A percentile compares a stretch with the other conserved stretches of the same genome.
Evolutionary conservation across 352 stramenopile species (phyloP).

Genomic region (Phytophthora multivora): DNA sequence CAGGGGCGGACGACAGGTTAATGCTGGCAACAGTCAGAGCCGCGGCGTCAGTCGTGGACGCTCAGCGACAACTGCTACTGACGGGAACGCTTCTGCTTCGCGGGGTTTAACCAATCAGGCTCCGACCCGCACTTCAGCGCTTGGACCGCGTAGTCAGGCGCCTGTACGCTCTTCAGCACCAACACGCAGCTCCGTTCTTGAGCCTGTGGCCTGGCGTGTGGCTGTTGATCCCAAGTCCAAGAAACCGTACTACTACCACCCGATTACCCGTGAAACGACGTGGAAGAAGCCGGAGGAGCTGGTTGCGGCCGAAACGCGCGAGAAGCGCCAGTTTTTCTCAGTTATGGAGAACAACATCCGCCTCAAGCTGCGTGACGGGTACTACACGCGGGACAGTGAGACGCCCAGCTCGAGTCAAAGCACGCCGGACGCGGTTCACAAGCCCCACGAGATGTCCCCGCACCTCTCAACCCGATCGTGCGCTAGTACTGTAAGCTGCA

Average conservation of each 20-base stretch:
- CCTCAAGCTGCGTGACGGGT: conserved; percentile 74
- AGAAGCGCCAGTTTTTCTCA: conserved; percentile 92
- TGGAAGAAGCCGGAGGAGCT: conserved; percentile 95
- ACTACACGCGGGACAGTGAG: conserved; percentile 55
- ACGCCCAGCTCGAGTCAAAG: conserved; percentile 32
- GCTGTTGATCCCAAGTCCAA: conserved; percentile 84
- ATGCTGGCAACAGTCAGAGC: conserved; percentile 21
- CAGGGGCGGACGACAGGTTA: conserved; percentile 6
- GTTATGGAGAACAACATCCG: conserved; percentile 98
- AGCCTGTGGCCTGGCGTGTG: conserved; percentile 72
- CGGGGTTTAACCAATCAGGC: background rate
- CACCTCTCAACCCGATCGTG: conserved; percentile 35
- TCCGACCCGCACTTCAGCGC: conserved; percentile 2
- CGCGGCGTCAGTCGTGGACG: conserved; percentile 15
- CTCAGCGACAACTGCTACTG: conserved; percentile 2
- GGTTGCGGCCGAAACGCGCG: conserved; percentile 77
- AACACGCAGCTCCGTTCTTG: conserved; percentile 10
- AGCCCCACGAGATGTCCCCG: conserved; percentile 32
- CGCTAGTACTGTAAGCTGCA: conserved; percentile 44
- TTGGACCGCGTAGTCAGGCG: background rate
- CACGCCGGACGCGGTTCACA: conserved; percentile 29
- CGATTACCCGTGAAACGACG: conserved; percentile 94
- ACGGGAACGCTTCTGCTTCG: background rate
- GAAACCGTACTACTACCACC: conserved; percentile 98
- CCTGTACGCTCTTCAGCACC: conserved; percentile 9